Evolutionary conservation across 2,329 filamentous ascomycete genomes (phyloP), one percentile per base, ranked within the genome.

Genomic region (Cryphonectria nitschkei): DNA sequence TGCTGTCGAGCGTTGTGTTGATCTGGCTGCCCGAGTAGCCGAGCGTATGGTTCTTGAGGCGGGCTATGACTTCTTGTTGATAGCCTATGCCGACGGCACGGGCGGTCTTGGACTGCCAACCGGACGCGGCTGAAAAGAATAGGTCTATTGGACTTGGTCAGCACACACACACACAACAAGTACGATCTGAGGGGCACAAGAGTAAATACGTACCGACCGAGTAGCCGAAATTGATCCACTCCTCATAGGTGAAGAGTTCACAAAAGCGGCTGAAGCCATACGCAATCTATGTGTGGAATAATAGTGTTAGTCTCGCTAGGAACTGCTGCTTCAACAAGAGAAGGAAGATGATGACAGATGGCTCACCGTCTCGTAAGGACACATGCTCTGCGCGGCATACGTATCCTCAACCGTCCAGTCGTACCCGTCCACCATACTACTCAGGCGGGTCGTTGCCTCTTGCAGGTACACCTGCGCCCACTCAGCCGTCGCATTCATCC

Each of bases 211-310:
- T 67, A 72, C 70, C 92, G 69, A 91, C 83, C 3, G 87, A 87
- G 80, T 95, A 95, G 70, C 90, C 89, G 76, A 91, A 94, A 54
- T 85, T 88, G 65, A 88, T 81, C 92, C 92, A 95, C 77, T 95
- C 92, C 29, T 90, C 84, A 74, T 90, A 93, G 0, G 89, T 93
- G 78, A 94, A 95, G 4, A 95, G 84, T 34, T 88, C 83, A 77
- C 92, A 95, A 82, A 93, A 95, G 13, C 84, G 85, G 74, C 90
- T 93, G 81, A 89, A 94, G 32, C 92, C 92, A 71, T 92, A 90
- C 0, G 90, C 89, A n/a, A 93, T 87, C 80, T 82, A 32, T 6
- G 13, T 50, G 22, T n/a, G 46, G 46, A 46, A 3, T 19, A 16
- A n/a, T 6, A 26, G 34, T 56, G 70, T 75, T 65, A 74, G 74